Conservation (phyloP, 768 basidiomycete species). For the Auriscalpium vulgare region DNA sequence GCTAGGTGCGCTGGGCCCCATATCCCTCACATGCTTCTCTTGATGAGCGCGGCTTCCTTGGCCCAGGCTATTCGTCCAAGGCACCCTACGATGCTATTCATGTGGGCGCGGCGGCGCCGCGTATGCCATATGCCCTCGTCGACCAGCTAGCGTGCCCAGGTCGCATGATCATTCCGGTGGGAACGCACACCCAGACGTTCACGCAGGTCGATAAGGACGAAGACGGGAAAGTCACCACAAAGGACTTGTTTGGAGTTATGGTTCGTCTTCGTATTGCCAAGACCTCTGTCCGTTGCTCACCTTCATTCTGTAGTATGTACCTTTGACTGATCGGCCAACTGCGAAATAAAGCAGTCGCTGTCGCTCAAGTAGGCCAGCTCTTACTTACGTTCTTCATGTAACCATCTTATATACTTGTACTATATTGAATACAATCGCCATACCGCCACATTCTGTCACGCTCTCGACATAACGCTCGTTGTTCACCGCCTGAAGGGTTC, state of each 20-base stretch:
- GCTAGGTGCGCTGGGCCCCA: slow-evolving; percentile 38
- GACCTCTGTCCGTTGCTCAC: not conserved
- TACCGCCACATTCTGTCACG: no score
- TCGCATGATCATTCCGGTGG: slow-evolving; percentile 91
- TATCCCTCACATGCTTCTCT: not conserved
- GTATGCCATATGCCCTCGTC: slow-evolving; percentile 59
- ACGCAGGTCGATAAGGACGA: slow-evolving; percentile 74
- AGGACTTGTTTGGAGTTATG: slow-evolving; percentile 70
- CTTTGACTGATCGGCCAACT: slow-evolving; percentile 43
- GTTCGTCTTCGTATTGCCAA: slow-evolving; percentile 28
- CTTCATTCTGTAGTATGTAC: slow-evolving; percentile 49
- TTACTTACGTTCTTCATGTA: no score
- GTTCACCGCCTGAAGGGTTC: no score
- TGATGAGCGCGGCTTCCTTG: no score
- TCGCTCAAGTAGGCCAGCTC: no score
- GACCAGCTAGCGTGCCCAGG: slow-evolving; percentile 73
- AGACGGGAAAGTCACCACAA: slow-evolving; percentile 55
- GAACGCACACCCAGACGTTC: slow-evolving; percentile 47
- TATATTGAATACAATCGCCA: no score
- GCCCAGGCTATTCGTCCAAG: slow-evolving; percentile 14
- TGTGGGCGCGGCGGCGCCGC: slow-evolving; percentile 87
- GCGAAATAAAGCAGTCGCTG: no score
- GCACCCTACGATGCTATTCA: slow-evolving; percentile 61
- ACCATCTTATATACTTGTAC: no score
- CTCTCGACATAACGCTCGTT: no score